A percentile compares a stretch with the other conserved stretches of the same genome.
phyloP scores from a whole-genome alignment of 2,329 filamentous ascomycete genomes.

The Calonectria naviculata region DNA sequence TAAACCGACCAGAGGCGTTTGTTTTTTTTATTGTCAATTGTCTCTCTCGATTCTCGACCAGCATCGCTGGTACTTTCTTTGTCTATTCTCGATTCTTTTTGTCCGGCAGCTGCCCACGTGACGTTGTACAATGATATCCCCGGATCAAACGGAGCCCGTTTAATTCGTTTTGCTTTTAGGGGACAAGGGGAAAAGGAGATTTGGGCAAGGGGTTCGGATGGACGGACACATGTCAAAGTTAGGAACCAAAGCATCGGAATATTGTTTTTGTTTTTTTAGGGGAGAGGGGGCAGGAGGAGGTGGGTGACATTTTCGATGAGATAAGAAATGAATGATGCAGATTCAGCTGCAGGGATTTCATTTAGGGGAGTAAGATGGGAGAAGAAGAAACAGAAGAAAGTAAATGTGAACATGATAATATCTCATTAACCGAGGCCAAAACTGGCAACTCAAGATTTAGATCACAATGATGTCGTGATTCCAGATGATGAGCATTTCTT shows the following conservation, averaged over 20 bases:
- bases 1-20: conserved; percentile 8
- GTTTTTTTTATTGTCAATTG: neutral
- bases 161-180: conserved; percentile 24
- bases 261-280: neutral
- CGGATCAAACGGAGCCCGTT: conserved; percentile 25
- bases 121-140: conserved; percentile 32
- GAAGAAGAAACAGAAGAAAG: neutral
- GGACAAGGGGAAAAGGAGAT: conserved; percentile 15
- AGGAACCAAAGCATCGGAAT: neutral
- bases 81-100: conserved; percentile 4
- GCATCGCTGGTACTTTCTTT: neutral
- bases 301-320: neutral
- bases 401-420: conserved; percentile 26
- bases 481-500: neutral
- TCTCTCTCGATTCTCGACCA: neutral
- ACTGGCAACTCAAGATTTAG: neutral
- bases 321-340: conserved; percentile 2
- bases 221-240: neutral
- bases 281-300: neutral
- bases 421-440: neutral
- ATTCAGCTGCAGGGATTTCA: neutral
- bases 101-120: conserved; percentile 15
- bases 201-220: neutral
- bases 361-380: neutral
- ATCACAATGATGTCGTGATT: neutral